These are phyloP conservation scores for Helotiales sp. DNA, from an alignment of 2,329 filamentous ascomycete genomes.

Conservation along the genomic window DNA sequence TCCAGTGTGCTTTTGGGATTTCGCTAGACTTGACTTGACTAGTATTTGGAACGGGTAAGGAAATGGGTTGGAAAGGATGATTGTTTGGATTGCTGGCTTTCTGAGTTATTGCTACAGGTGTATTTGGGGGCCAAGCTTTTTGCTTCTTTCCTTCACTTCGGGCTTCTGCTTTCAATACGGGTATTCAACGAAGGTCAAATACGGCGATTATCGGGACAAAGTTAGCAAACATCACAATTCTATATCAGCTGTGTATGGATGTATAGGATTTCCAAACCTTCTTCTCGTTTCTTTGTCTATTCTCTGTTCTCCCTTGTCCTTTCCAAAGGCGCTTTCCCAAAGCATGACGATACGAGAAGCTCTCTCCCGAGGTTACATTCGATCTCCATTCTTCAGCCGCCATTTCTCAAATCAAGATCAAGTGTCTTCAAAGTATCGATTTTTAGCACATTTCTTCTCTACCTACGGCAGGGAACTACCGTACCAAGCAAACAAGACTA, in stretches of 20 bases:
- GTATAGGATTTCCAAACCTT: no score
- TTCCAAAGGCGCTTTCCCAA: background rate
- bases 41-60: slow-evolving; percentile 17
- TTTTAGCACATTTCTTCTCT: background rate
- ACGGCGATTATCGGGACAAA: background rate
- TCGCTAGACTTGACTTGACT: slow-evolving; percentile 7
- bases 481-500: background rate
- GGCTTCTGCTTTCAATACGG: background rate
- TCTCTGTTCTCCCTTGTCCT: background rate
- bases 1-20: slow-evolving; percentile 18
- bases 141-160: no score
- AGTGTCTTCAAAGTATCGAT: background rate
- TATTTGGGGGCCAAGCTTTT: background rate
- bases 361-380: background rate
- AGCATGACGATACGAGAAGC: background rate
- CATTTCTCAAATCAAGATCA: background rate
- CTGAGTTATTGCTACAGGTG: background rate
- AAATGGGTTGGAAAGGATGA: slow-evolving; percentile 21
- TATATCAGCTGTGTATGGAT: no score
- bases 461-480: background rate
- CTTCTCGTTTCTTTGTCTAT: no score
- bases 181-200: background rate
- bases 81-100: slow-evolving; percentile 14
- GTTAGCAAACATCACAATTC: background rate
- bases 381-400: background rate